Percentiles rank a stretch among this genome's conserved stretches.
phyloP scores from a whole-genome alignment of 805 yeast genomes.

The Tetrapisispora pingtungensis region DNA sequence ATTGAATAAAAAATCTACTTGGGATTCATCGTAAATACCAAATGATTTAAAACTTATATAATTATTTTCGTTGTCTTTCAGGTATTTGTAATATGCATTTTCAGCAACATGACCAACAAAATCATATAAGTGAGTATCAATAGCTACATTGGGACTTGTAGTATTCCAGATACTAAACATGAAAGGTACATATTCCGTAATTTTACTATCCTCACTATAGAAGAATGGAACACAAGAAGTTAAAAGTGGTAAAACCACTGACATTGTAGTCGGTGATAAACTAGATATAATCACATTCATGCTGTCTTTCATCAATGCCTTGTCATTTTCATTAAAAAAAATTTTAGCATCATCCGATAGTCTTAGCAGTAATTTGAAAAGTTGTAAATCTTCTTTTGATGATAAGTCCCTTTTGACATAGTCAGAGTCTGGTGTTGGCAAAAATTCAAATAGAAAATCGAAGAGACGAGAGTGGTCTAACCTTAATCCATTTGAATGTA shows the following conservation, averaged over 20 bases:
- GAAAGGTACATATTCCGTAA: conserved; percentile 51
- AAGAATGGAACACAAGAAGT: conserved; percentile 43
- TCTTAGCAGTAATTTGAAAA: conserved; percentile 39
- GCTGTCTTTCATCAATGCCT: conserved; percentile 33
- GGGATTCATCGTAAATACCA: conserved; percentile 58
- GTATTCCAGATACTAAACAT: conserved; percentile 66
- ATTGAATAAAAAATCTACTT: conserved; percentile 51
- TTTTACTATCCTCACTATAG: conserved; percentile 29
- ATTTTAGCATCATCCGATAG: conserved; percentile 45
- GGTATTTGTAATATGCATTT: conserved; percentile 30
- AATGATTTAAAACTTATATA: conserved; percentile 31
- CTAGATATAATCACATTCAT: conserved; percentile 43
- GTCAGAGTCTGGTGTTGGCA: conserved; percentile 41
- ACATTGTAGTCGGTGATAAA: conserved; percentile 44
- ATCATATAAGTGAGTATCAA: conserved; percentile 57
- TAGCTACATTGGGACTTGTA: conserved; percentile 36
- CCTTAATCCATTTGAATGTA: conserved; percentile 23
- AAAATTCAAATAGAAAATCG: conserved; percentile 27
- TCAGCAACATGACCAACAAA: conserved; percentile 53
- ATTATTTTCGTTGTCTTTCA: conserved; percentile 10
- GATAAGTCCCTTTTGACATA: conserved; percentile 31
- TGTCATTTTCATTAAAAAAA: conserved; percentile 41
- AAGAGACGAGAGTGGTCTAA: conserved; percentile 31
- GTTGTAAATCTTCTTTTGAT: conserved; percentile 34
- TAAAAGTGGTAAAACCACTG: conserved; percentile 42